These are phyloP conservation scores for Pseudofabraea citricarpa DNA, from an alignment of 2,329 filamentous ascomycete genomes.

Conservation along the genomic window DNA sequence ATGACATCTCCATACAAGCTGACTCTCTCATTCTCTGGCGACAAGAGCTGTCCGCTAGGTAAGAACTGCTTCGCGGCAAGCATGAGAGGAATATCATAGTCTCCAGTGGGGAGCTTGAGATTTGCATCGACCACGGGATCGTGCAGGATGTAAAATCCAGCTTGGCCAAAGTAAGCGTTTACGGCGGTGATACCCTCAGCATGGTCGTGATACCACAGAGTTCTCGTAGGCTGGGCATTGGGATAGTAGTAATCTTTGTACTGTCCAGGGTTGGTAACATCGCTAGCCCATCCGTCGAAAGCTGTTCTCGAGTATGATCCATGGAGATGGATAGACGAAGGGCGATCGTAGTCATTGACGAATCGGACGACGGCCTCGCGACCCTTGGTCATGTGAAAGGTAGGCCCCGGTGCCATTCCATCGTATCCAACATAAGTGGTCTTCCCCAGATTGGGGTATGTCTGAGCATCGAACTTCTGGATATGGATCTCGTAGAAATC, in stretches of 20 bases:
- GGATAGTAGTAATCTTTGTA: constrained; percentile 62
- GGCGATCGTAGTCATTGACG: constrained; percentile 41
- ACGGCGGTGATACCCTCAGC: constrained; percentile 38
- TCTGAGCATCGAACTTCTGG: constrained; percentile 32
- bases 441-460: constrained; percentile 36
- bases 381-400: constrained; percentile 42
- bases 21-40: constrained; percentile 36
- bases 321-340: constrained; percentile 48
- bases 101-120: constrained; percentile 42
- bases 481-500: constrained; percentile 43
- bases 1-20: constrained; percentile 53
- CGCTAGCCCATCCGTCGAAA: constrained; percentile 50
- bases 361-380: constrained; percentile 49
- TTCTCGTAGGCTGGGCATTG: constrained; percentile 46
- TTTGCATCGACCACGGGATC: constrained; percentile 33
- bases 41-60: constrained; percentile 42
- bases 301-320: constrained; percentile 44
- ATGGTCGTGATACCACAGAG: constrained; percentile 52
- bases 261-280: constrained; percentile 43
- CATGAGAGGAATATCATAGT: constrained; percentile 49
- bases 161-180: constrained; percentile 52
- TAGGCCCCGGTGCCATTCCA: constrained; percentile 49
- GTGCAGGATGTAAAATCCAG: constrained; percentile 49
- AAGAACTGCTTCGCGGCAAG: constrained; percentile 48
- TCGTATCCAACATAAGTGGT: constrained; percentile 45